These are phyloP conservation scores for Phylloporus gajari DNA, from an alignment of 1,284 basidiomycete genomes.

Conservation along the genomic window DNA sequence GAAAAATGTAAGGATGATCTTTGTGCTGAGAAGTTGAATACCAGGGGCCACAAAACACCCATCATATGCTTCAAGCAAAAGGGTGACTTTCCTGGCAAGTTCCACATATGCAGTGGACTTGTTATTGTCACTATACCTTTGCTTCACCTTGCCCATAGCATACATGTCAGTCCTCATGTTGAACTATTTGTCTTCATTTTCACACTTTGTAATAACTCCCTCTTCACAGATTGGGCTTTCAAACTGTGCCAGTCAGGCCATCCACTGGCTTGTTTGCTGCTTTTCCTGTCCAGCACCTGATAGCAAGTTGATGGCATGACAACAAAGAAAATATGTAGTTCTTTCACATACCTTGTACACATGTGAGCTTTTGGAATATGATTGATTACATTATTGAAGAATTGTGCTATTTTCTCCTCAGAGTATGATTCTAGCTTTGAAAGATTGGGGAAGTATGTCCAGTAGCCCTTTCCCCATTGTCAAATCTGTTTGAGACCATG, in stretches of 20 bases:
- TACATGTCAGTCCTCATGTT: no score
- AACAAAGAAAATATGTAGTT: neutral
- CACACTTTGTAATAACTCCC: neutral
- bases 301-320: neutral
- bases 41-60: no score
- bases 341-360: neutral
- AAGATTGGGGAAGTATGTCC: no score
- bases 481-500: neutral
- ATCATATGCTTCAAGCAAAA: no score
- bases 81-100: no score
- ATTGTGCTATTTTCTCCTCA: neutral
- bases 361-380: neutral
- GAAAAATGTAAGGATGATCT: no score
- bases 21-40: no score
- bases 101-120: no score
- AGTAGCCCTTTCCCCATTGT: no score
- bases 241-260: neutral
- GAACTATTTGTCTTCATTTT: no score
- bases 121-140: no score
- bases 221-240: constrained; percentile 13
- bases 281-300: constrained; percentile 2
- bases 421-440: neutral
- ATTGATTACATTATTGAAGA: neutral
- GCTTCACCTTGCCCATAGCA: no score
- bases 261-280: constrained; percentile 1